Percentiles rank a stretch among this genome's conserved stretches.
phyloP scores from a whole-genome alignment of 148 eudicot species.

The Camellia lanceoleosa region DNA sequence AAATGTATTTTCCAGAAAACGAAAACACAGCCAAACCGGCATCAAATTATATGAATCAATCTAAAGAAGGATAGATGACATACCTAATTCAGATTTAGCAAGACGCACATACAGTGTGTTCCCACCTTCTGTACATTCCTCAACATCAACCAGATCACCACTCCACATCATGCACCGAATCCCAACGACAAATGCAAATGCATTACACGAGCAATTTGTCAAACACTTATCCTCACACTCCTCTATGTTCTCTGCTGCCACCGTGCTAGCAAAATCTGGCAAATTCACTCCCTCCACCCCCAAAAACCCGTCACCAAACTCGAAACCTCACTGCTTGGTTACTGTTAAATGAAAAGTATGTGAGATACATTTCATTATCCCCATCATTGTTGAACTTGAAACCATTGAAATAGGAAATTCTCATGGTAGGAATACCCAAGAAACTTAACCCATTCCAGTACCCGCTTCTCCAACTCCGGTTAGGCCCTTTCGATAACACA shows the following conservation, averaged over 20 bases:
- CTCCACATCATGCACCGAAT: slow-evolving; percentile 44
- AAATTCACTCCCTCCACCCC: slow-evolving; percentile 35
- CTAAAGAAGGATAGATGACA: background rate
- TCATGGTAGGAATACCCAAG: slow-evolving; percentile 36
- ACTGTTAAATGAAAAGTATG: slow-evolving; percentile 27
- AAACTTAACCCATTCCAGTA: slow-evolving; percentile 44
- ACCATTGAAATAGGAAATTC: slow-evolving; percentile 31
- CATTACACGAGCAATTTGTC: slow-evolving; percentile 48
- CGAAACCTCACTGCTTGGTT: no score
- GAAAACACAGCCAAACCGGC: background rate
- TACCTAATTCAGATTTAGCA: slow-evolving; percentile 44
- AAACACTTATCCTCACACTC: slow-evolving; percentile 38
- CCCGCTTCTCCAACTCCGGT: slow-evolving; percentile 52
- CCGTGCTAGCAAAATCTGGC: slow-evolving; percentile 35
- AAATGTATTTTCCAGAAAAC: no score
- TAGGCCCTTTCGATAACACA: slow-evolving; percentile 39
- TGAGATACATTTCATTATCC: slow-evolving; percentile 28
- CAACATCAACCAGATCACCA: slow-evolving; percentile 34
- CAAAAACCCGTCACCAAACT: slow-evolving; percentile 37
- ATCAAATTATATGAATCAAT: background rate
- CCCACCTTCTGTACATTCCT: slow-evolving; percentile 30
- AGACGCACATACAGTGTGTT: slow-evolving; percentile 36
- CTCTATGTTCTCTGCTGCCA: slow-evolving; percentile 11
- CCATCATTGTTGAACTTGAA: slow-evolving; percentile 38
- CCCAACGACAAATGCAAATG: slow-evolving; percentile 33